A percentile compares a stretch with the other conserved stretches of the same genome.
Conservation (phyloP, 108 stramenopile species). For the Conticribra weissflogii region DNA sequence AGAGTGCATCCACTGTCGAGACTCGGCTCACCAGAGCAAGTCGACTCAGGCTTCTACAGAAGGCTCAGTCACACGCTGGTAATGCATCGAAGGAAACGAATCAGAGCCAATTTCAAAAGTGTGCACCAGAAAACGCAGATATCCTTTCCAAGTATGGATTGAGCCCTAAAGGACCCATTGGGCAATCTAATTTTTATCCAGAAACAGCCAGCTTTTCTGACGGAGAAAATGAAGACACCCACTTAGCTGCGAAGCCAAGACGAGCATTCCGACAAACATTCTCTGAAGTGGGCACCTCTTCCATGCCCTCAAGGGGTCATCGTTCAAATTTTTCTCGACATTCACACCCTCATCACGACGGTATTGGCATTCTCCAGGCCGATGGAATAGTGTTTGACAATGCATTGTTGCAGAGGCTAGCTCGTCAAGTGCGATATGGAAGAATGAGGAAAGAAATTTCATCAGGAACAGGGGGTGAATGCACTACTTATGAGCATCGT, state of each 20-base stretch:
- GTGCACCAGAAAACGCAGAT: not conserved
- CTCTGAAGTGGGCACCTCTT: slow-evolving; percentile 28
- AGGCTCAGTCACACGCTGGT: not conserved
- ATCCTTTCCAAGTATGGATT: slow-evolving; percentile 9
- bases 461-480: not conserved
- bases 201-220: slow-evolving; percentile 30
- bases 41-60: not conserved
- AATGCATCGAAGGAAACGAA: not conserved
- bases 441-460: slow-evolving; percentile 8
- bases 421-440: slow-evolving; percentile 29
- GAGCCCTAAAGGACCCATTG: not conserved
- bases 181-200: slow-evolving; percentile 1
- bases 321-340: slow-evolving; percentile 4
- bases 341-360: slow-evolving; percentile 13
- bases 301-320: not conserved
- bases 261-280: slow-evolving; percentile 20
- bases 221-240: slow-evolving; percentile 15
- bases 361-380: slow-evolving; percentile 44
- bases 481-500: slow-evolving; percentile 7
- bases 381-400: slow-evolving; percentile 45
- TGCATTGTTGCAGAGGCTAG: slow-evolving; percentile 36
- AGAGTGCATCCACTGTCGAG: not conserved
- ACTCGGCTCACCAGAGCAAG: not conserved
- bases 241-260: not conserved
- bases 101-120: not conserved